Evolutionary conservation across 305 asterid species (phyloP), one percentile per base, ranked within the genome.

Genomic region (Fraxinus dipetala): DNA sequence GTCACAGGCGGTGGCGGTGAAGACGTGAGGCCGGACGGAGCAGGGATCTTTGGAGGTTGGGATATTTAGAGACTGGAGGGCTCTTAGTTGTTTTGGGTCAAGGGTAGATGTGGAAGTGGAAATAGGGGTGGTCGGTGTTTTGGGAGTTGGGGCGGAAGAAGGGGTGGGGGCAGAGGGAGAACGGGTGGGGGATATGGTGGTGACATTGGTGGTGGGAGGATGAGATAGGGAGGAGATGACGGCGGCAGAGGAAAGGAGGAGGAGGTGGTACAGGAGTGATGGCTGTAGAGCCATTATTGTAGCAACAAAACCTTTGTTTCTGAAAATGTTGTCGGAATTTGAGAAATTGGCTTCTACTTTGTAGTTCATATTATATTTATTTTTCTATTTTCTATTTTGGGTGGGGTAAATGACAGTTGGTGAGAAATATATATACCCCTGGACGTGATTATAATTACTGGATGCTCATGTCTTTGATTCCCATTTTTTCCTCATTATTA

Each of bases 61-160:
- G 61, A 94, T 76, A 85, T 87, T 86, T 79, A 96, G 91, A 83
- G 98, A 93, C 45, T 91, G 92, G 82, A 96, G 98, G 18, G 98
- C 98, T 54, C 89, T 79, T 20, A 92, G 91, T 79, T 96, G 99
- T 51, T 90, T 90, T 8, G 98, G 98, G 88, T 93, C 97, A 26
- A 96, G 98, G 56, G 95, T 77, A 5, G 95, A 87, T 63, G 88
- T 61, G 84, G 94, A 83, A 81, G 30, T 69, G 79, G 87, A 88
- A 48, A 90, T 14, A 36, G 91, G 75, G 75, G 82, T 75, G 78
- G 87, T 13, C 32, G 88, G 77, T n/a, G 84, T 75, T 35, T 77
- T 81, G 6, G 86, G 83, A 76, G 87, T 31, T 38, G 87, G 3
- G 51, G 81, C 16, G 30, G 78, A 0, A 35, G 89, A 75, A 54